Evolutionary conservation across 495 filamentous ascomycete species (phyloP).

Genomic region (Tetracladium marchalianum): DNA sequence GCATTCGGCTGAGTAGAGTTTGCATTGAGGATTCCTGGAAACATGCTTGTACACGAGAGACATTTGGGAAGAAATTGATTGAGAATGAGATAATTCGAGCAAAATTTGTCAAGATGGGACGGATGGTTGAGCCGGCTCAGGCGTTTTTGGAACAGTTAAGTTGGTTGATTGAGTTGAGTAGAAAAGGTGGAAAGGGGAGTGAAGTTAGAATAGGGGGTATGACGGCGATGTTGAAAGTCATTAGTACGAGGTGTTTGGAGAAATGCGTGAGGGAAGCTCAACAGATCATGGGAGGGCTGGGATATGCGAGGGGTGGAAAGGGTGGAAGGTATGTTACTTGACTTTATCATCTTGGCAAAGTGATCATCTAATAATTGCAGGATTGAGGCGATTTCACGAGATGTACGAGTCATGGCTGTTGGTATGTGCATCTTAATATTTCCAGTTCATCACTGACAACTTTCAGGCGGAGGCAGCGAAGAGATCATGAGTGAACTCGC

Average conservation of each 20-base stretch:
- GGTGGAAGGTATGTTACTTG: slow-evolving; percentile 18
- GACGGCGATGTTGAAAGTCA: slow-evolving; percentile 23
- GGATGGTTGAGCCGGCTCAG: slow-evolving; percentile 38
- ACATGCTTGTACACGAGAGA: slow-evolving; percentile 38
- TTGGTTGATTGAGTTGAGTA: slow-evolving; percentile 20
- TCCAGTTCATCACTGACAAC: not conserved
- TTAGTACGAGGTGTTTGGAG: slow-evolving; percentile 19
- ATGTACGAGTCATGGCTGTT: slow-evolving; percentile 28
- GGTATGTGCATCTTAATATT: slow-evolving; percentile 11
- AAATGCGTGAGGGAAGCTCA: slow-evolving; percentile 20
- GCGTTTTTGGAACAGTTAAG: slow-evolving; percentile 38
- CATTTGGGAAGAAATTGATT: slow-evolving; percentile 38
- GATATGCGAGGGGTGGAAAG: slow-evolving; percentile 24
- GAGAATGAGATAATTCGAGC: slow-evolving; percentile 34
- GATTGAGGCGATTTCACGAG: slow-evolving; percentile 28
- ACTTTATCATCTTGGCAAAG: not conserved
- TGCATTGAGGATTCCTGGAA: slow-evolving; percentile 39
- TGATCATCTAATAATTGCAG: slow-evolving; percentile 5
- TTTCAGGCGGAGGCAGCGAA: slow-evolving; percentile 23
- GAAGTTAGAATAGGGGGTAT: slow-evolving; percentile 37
- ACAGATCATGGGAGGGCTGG: slow-evolving; percentile 22
- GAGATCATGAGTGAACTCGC: slow-evolving; percentile 28
- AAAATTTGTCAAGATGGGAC: slow-evolving; percentile 39
- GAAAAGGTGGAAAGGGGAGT: slow-evolving; percentile 29
- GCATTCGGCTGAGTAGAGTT: slow-evolving; percentile 33